A percentile compares a stretch with the other conserved stretches of the same genome.
Evolutionary conservation across 2,329 filamentous ascomycete genomes (phyloP).

Genomic region (Emmonsiellopsis sp.): DNA sequence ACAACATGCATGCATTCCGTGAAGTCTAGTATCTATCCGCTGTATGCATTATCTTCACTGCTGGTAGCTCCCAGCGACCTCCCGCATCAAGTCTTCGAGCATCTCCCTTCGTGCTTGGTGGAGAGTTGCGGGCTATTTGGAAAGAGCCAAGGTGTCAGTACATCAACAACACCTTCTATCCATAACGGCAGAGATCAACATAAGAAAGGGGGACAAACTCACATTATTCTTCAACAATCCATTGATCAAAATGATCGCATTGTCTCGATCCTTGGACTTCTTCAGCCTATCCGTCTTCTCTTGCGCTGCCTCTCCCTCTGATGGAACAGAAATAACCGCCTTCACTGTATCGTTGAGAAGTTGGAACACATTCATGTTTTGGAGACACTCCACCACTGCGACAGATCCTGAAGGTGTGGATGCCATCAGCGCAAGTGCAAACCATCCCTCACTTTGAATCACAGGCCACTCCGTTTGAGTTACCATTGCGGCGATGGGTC

Average conservation of each 20-base stretch:
- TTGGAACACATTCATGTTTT: constrained; percentile 24
- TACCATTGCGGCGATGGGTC: constrained; percentile 35
- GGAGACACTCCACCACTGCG: constrained; percentile 26
- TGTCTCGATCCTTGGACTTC: constrained; percentile 30
- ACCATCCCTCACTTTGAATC: constrained; percentile 40
- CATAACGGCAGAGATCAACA: constrained; percentile 1
- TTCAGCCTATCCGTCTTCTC: constrained; percentile 17
- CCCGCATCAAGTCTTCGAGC: constrained; percentile 21
- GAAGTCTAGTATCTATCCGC: too few relatives aligned
- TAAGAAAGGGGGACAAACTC: constrained; percentile 10
- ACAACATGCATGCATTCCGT: too few relatives aligned
- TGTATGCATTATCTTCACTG: neutral
- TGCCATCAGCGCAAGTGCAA: constrained; percentile 39
- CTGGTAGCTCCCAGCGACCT: constrained; percentile 7
- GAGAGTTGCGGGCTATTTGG: constrained; percentile 20
- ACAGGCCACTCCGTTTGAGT: constrained; percentile 39
- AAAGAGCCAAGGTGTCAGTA: neutral
- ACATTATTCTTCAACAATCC: constrained; percentile 31
- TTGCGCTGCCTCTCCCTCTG: constrained; percentile 11
- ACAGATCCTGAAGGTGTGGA: constrained; percentile 22
- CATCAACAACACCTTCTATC: too few relatives aligned
- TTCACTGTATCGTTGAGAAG: constrained; percentile 25
- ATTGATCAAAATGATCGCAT: constrained; percentile 30
- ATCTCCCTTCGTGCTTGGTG: constrained; percentile 17
- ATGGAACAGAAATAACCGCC: constrained; percentile 10